Base-by-base conservation (phyloP, 352 stramenopile genomes). In the Phytophthora ramorum region DNA sequence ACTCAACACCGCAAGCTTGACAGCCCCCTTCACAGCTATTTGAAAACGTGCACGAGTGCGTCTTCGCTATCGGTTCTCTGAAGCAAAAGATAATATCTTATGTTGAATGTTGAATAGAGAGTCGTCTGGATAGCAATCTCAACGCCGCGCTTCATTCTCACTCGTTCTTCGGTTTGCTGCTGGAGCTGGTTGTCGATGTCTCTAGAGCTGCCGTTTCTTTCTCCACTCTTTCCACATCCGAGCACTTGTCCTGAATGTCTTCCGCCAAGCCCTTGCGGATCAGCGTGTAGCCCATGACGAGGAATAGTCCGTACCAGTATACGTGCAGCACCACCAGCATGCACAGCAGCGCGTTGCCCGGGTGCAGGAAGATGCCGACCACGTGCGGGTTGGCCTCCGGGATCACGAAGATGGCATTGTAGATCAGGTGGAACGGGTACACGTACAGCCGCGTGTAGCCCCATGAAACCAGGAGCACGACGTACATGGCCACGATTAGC, bases 361-460 rank as follows among this genome's bases (percentile, higher is more conserved):
- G 63, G 51, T 81, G 58, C 28, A 75, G 43, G 51, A 80, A 77
- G 51, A 72, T 76, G n/a, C 59, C 62, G 0, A 71, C 56, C 41
- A 81, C 66, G 35, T 76, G 58, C 35, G 73, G 69, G 54, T 76
- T 67, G 30, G 61, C 62, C 30, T 68, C 51, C 2, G 62, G 61
- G 30, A 73, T 63, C 58, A 70, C 67, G 40, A 71, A 69, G 41
- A 78, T 61, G 26, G 68, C 59, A 41, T 69, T 68, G 63, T 75
- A 75, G 34, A 83, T 76, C 41, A 83, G 38, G 66, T 81, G 69
- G 58, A 75, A 71, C 7, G 75, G 75, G 38, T 75, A 75, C 56
- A 83, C 75, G 51, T 75, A 83, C 38, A 83, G 47, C 7, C 75
- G 62, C n/a, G 69, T 80, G 56, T 83, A 83, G 9, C 57, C 75